Conservation (phyloP, 2,329 filamentous ascomycete species). For the Neofusicoccum umdonicola region DNA sequence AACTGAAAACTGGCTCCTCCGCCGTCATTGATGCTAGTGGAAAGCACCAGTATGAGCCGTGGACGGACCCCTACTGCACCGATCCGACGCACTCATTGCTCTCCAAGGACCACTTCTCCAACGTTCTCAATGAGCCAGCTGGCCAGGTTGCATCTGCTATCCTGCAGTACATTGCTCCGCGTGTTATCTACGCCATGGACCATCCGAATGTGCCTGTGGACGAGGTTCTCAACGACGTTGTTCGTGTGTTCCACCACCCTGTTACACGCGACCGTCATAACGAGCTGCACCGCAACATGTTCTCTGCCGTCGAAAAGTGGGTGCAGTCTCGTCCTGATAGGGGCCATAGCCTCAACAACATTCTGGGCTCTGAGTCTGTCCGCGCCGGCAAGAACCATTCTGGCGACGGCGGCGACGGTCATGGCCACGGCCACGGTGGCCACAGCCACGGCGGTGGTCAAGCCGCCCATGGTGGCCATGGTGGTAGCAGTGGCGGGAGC, state of each 20-base stretch:
- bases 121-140: conserved; percentile 50
- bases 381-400: conserved; percentile 77
- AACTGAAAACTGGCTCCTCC: conserved; percentile 81
- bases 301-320: conserved; percentile 79
- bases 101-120: conserved; percentile 53
- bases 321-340: conserved; percentile 66
- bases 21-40: conserved; percentile 57
- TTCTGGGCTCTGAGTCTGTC: conserved; percentile 83
- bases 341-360: conserved; percentile 64
- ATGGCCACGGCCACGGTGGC: conserved; percentile 25
- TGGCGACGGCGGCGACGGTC: conserved; percentile 20
- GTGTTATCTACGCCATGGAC: conserved; percentile 90
- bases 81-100: conserved; percentile 54
- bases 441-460: not conserved
- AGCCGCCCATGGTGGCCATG: not conserved
- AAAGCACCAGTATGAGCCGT: conserved; percentile 52
- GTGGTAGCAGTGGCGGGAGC: not conserved
- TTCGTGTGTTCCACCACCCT: conserved; percentile 87
- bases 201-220: conserved; percentile 78
- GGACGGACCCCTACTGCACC: conserved; percentile 46
- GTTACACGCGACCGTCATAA: conserved; percentile 71
- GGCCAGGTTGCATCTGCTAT: conserved; percentile 55
- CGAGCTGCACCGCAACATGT: conserved; percentile 88
- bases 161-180: conserved; percentile 81
- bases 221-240: conserved; percentile 77